Evolutionary conservation across 192 early-diverging fungal genomes (phyloP), one percentile per base, ranked within the genome.

Genomic region (Gamsiella multidivaricata): DNA sequence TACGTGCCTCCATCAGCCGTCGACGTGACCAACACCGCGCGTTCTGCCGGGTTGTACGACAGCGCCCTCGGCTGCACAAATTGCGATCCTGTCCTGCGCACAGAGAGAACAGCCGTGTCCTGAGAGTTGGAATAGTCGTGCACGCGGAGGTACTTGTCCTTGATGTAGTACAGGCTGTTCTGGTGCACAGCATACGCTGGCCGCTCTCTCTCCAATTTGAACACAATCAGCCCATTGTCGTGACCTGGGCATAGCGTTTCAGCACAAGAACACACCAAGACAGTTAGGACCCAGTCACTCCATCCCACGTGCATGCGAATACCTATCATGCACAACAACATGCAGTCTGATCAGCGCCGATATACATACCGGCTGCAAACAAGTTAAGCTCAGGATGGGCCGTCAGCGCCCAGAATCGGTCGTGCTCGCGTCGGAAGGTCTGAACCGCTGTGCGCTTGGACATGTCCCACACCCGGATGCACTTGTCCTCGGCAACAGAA

Each of bases 391-490:
- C 95, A 6, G 98, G 98, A 74, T 99, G 98, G 28, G 96, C 94
- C 3, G 93, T 91, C 37, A 99, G 70, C 52, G 94, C 92, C 97
- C 97, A 99, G 84, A 97, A 99, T 36, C 80, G 91, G 82, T 97
- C 97, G 70, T 95, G 92, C 67, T 99, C 98, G 51, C 97, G 90
- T 50, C 95, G 90, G 88, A 97, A 99, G 1, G 98, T 99, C 75
- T 96, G 94, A 22, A 98, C 85, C 45, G 93, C 87, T 3, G 96
- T 97, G 59, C 97, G 91, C 70, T 96, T 97, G 42, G 90, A 92
- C 87, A 96, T 94, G 70, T 99, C 98, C 98, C 98, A 99, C 25
- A 99, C 92, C 34, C 97, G 91, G 42, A 99, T 97, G 20, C 95
- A 95, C 78, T 98, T 97, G 80, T 99, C 98, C 72, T 99, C 98